Evolutionary conservation across 331 rosid genomes (phyloP).

Genomic region (Malus hybrid): DNA sequence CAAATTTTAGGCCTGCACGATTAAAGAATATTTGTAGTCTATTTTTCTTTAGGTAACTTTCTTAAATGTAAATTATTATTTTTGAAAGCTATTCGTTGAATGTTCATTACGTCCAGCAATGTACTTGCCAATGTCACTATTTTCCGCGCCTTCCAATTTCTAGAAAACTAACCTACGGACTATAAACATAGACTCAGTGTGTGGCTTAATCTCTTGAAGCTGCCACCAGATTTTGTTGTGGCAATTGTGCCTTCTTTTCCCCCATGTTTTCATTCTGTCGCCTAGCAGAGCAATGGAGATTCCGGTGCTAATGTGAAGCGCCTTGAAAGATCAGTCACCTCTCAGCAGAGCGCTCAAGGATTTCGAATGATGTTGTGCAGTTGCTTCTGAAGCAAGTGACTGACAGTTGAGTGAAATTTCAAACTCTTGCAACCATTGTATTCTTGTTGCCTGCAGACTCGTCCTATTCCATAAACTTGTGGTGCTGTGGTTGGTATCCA

Average conservation of each 20-base stretch:
- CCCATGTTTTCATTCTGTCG: not conserved
- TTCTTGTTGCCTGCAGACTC: slow-evolving; percentile 23
- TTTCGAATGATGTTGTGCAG: slow-evolving; percentile 1
- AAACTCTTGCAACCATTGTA: not conserved
- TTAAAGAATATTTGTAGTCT: too few relatives aligned
- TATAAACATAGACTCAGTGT: not conserved
- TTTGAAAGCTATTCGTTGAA: not conserved
- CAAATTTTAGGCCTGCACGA: too few relatives aligned
- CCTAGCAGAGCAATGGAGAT: slow-evolving; percentile 59
- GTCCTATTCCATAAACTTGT: slow-evolving; percentile 22
- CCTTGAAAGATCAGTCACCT: slow-evolving; percentile 41
- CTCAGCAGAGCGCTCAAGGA: not conserved
- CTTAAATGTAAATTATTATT: too few relatives aligned
- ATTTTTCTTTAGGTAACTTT: too few relatives aligned
- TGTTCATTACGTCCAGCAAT: not conserved
- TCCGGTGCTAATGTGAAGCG: slow-evolving; percentile 78
- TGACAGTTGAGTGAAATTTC: slow-evolving; percentile 1
- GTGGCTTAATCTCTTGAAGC: not conserved
- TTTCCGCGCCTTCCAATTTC: not conserved
- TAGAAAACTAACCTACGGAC: not conserved
- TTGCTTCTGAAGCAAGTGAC: slow-evolving; percentile 17
- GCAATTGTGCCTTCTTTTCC: not conserved
- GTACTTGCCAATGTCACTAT: not conserved
- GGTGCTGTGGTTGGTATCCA: slow-evolving; percentile 11
- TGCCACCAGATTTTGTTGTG: not conserved